A percentile compares a stretch with the other conserved stretches of the same genome.
These are phyloP conservation scores for Leishmania amazonensis DNA, from an alignment of 208 protist genomes.

Conservation along the genomic window DNA sequence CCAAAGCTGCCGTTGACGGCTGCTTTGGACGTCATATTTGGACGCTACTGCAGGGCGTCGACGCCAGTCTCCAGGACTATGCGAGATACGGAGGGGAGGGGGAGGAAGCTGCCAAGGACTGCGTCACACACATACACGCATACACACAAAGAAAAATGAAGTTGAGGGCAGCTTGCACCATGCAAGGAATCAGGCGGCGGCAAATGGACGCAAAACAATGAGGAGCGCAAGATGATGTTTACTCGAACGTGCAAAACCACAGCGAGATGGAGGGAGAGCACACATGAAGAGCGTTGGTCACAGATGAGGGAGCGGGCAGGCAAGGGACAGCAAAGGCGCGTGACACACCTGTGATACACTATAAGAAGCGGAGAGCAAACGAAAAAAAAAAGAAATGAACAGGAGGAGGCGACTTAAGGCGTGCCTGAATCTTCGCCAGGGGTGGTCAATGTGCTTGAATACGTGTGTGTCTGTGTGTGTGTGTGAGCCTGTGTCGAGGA, in stretches of 20 bases:
- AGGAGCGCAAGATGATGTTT: neutral
- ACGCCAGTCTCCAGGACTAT: neutral
- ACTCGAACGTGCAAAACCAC: neutral
- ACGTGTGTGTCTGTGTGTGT: neutral
- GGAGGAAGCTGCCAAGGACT: neutral
- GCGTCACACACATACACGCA: neutral
- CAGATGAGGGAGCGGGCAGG: neutral
- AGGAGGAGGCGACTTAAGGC: neutral
- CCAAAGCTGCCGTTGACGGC: constrained; percentile 42
- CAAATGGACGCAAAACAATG: neutral
- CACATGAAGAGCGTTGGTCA: constrained; percentile 2
- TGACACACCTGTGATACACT: neutral
- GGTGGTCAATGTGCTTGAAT: neutral
- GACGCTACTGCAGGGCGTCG: neutral
- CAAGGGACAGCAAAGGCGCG: neutral
- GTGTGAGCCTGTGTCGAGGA: neutral
- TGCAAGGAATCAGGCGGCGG: neutral
- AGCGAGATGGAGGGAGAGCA: neutral
- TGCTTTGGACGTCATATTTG: constrained; percentile 19
- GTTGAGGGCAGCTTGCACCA: constrained; percentile 9
- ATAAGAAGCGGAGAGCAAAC: neutral
- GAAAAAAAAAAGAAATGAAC: neutral
- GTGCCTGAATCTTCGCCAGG: too few relatives aligned
- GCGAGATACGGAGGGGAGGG: neutral
- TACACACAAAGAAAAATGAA: constrained; percentile 11